These are phyloP conservation scores for Kwoniella bestiolae DNA, from an alignment of 768 basidiomycete species.

Conservation along the genomic window DNA sequence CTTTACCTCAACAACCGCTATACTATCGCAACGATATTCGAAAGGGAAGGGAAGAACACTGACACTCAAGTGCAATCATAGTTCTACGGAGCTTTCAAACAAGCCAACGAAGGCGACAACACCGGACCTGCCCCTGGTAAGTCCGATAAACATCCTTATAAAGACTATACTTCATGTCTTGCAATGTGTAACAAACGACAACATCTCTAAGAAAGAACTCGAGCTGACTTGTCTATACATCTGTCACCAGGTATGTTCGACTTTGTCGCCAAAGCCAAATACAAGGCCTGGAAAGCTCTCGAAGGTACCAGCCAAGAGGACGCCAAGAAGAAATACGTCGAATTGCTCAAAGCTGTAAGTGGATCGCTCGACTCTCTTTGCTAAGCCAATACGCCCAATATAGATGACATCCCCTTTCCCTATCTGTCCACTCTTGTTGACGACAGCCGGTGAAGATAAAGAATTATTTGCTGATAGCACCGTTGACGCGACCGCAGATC, in stretches of 20 bases:
- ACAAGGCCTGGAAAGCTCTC: slow-evolving; percentile 82
- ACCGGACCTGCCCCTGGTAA: slow-evolving; percentile 55
- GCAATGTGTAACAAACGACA: too few species aligned
- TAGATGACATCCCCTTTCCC: neutral
- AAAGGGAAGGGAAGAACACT: too few species aligned
- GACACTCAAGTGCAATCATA: too few species aligned
- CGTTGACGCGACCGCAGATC: slow-evolving; percentile 61
- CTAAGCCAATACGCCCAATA: too few species aligned
- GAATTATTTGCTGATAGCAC: slow-evolving; percentile 24
- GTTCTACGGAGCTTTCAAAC: slow-evolving; percentile 96
- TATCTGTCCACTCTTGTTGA: too few species aligned
- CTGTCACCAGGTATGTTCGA: slow-evolving; percentile 74
- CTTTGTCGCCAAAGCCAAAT: slow-evolving; percentile 87
- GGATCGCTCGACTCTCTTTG: neutral
- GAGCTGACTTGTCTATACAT: slow-evolving; percentile 39
- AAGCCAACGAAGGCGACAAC: slow-evolving; percentile 78
- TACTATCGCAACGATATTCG: too few species aligned
- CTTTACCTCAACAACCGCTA: too few species aligned
- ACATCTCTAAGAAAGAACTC: too few species aligned
- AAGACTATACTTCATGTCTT: too few species aligned
- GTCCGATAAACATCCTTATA: neutral
- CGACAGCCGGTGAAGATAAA: too few species aligned
- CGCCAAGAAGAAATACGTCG: slow-evolving; percentile 74
- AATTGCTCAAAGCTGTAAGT: slow-evolving; percentile 70
- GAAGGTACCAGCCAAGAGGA: slow-evolving; percentile 76